Base-by-base conservation (phyloP, 805 yeast species). In the Suhomyces emberorum region DNA sequence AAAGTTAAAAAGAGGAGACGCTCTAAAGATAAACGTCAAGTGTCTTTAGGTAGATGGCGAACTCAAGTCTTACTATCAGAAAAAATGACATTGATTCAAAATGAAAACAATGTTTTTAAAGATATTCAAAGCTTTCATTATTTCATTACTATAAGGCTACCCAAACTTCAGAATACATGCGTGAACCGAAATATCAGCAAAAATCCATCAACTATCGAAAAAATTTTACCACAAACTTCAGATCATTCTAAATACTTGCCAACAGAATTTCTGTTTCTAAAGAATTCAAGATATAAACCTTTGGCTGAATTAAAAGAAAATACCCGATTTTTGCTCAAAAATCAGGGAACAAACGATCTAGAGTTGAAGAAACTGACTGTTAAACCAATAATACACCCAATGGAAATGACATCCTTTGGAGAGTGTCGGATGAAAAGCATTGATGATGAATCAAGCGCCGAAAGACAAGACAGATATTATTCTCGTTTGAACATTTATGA, bases 401-500 rank as follows among this genome's bases (percentile, higher is more conserved):
- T 8, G 12, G 26, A 23, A 7, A 6, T 9, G 11, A 11, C 22
- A 5, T 9, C 16, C 6, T 28, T 28, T 28, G 31, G 31, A 4
- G 12, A 16, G n/a, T 28, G 31, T n/a, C 21, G 31, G 5, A 17
- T 16, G 7, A 10, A 17, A 7, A 12, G 14, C 10, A 5, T 10
- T 4, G 14, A 30, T 4, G 17, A 20, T 12, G 15, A 8, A 4
- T 7, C 25, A 5, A 7, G 7, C 19, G 6, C 7, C 7, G 33
- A 30, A 30, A 21, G 10, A 30, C 31, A 26, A 31, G 48, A 36
- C 26, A 40, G 52, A 4, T 55, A 70, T 19, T 80, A 76, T 46
- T 77, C 84, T 3, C 59, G 86, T 41, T 54, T 81, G 20, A 80
- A 84, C 11, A 63, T 79, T 3, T 69, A 65, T 23, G 81, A 78